Percentiles rank a stretch among this genome's conserved stretches.
Evolutionary conservation across 805 yeast species (phyloP).

Genomic region (Candida takata): DNA sequence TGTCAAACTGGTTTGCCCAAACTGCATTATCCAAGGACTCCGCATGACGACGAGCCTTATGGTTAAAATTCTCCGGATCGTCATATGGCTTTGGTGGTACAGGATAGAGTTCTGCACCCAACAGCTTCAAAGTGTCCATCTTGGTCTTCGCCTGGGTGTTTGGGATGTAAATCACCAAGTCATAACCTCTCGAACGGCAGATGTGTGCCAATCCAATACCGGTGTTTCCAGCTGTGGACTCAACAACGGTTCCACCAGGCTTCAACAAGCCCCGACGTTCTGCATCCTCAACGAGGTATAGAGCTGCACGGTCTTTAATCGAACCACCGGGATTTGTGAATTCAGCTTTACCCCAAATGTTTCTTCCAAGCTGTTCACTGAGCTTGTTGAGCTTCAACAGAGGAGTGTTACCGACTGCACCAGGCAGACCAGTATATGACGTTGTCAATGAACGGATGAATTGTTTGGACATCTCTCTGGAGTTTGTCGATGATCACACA

Average conservation of each 20-base stretch:
- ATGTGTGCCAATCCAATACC: conserved; percentile 85
- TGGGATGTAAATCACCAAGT: conserved; percentile 86
- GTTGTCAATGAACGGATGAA: conserved; percentile 31
- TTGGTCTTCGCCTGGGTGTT: conserved; percentile 79
- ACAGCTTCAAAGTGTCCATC: conserved; percentile 61
- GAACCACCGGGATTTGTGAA: conserved; percentile 93
- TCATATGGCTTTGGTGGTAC: conserved; percentile 83
- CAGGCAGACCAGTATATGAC: conserved; percentile 48
- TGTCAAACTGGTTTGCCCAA: conserved; percentile 92
- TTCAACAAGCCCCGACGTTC: conserved; percentile 55
- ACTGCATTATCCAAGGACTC: conserved; percentile 70
- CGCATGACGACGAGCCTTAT: conserved; percentile 82
- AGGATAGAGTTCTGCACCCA: conserved; percentile 84
- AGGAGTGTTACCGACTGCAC: conserved; percentile 93
- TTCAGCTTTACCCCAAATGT: conserved; percentile 86
- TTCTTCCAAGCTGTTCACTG: conserved; percentile 55
- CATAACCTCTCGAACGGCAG: conserved; percentile 77
- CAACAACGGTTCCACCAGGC: conserved; percentile 84
- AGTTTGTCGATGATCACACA: too few relatives aligned
- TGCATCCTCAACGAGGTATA: conserved; percentile 70
- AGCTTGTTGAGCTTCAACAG: conserved; percentile 53
- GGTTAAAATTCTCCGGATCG: conserved; percentile 81
- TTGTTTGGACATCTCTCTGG: conserved; percentile 1
- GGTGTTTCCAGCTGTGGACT: conserved; percentile 95
- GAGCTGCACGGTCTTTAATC: conserved; percentile 86